Conservation (phyloP, 2,329 filamentous ascomycete species). For the Exophiala viscosa region DNA sequence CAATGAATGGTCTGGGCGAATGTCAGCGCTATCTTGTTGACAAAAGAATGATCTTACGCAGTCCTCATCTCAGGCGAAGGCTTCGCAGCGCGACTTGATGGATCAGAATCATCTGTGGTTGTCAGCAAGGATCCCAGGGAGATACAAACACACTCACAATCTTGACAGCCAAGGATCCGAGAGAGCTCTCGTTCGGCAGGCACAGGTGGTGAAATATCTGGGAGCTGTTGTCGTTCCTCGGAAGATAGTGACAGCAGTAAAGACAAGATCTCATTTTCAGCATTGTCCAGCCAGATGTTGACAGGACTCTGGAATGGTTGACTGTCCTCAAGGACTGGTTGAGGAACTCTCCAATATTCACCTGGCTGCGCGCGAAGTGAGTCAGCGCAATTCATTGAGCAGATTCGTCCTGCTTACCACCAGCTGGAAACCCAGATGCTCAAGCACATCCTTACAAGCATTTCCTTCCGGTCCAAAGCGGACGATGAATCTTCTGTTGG, state of each 20-base stretch:
- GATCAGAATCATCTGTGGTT: constrained; percentile 32
- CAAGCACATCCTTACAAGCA: constrained; percentile 55
- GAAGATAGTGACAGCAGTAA: constrained; percentile 47
- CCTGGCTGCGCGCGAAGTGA: constrained; percentile 22
- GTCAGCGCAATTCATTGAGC: constrained; percentile 3
- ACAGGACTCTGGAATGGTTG: constrained; percentile 39
- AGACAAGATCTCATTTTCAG: constrained; percentile 55
- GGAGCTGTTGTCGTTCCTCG: constrained; percentile 32
- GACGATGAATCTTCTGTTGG: constrained; percentile 62
- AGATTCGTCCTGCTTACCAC: constrained; percentile 36
- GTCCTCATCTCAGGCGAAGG: constrained; percentile 17
- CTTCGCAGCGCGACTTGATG: constrained; percentile 31
- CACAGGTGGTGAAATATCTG: constrained; percentile 20
- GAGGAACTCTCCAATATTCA: constrained; percentile 44
- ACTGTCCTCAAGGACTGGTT: constrained; percentile 33
- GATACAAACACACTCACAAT: constrained; percentile 19
- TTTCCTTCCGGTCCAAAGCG: constrained; percentile 57
- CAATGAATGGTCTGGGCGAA: constrained; percentile 53
- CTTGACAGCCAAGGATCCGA: constrained; percentile 23
- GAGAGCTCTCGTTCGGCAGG: constrained; percentile 20
- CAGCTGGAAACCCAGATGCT: constrained; percentile 55
- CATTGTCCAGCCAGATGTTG: constrained; percentile 55
- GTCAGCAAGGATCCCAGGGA: constrained; percentile 6
- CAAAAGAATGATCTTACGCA: constrained; percentile 15
- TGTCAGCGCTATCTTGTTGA: constrained; percentile 28